phyloP scores from a whole-genome alignment of 306 rosid species.

The Glycine latifolia region DNA sequence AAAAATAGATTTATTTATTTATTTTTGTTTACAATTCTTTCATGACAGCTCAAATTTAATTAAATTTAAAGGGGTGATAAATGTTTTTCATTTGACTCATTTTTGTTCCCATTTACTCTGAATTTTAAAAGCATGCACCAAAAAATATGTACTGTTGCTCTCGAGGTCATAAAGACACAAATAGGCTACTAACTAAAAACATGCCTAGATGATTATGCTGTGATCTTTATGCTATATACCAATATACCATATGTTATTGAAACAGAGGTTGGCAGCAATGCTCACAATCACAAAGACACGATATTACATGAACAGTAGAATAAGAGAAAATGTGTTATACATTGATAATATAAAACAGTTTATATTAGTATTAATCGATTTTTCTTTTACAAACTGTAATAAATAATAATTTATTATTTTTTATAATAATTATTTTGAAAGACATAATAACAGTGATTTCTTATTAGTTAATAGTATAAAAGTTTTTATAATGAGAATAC shows the following conservation, averaged over 20 bases:
- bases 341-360: too few species aligned
- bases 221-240: slow-evolving; percentile 3
- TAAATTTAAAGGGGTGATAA: background rate
- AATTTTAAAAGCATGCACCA: too few species aligned
- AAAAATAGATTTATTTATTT: background rate
- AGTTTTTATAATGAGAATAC: too few species aligned
- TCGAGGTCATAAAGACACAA: slow-evolving; percentile 2
- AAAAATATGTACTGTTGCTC: background rate
- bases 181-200: slow-evolving; percentile 8
- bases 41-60: background rate
- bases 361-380: too few species aligned
- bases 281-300: slow-evolving; percentile 16
- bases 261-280: slow-evolving; percentile 41
- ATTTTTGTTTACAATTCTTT: background rate
- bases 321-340: too few species aligned
- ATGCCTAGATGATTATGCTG: slow-evolving; percentile 12
- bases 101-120: too few species aligned
- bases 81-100: background rate
- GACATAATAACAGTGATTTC: background rate
- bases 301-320: background rate
- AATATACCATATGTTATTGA: slow-evolving; percentile 19
- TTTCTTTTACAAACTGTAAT: too few species aligned
- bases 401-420: too few species aligned
- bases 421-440: background rate
- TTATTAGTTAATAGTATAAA: background rate